Percentiles rank a stretch among this genome's conserved stretches.
phyloP scores from a whole-genome alignment of 169 alveolate genomes.

The Cryptosporidium ryanae region DNA sequence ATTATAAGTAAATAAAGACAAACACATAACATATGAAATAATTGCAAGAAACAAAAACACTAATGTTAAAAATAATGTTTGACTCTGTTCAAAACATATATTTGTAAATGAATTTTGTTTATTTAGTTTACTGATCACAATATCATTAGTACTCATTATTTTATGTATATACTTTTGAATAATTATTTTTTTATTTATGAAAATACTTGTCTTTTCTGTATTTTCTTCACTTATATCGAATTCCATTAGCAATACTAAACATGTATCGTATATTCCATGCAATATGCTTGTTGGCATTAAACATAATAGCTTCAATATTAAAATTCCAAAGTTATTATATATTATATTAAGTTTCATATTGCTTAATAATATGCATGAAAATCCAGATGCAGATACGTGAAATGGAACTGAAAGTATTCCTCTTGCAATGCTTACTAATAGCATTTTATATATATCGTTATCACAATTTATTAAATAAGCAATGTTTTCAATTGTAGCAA shows the following conservation, averaged over 20 bases:
- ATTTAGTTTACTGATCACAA: not conserved
- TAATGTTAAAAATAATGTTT: not conserved
- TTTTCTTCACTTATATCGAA: not conserved
- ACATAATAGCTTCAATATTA: not conserved
- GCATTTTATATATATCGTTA: not conserved
- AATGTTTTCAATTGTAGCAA: conserved; percentile 58
- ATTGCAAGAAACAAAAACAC: conserved; percentile 1
- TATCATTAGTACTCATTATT: not conserved
- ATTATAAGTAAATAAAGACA: conserved; percentile 4
- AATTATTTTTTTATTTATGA: not conserved
- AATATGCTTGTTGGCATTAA: conserved; percentile 27
- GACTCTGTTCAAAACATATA: not conserved
- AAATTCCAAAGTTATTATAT: not conserved
- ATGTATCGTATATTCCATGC: conserved; percentile 66
- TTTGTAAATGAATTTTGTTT: not conserved
- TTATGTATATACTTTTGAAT: not conserved
- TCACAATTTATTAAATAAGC: conserved; percentile 25
- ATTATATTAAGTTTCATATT: not conserved
- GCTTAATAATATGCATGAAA: conserved; percentile 32
- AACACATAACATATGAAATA: conserved; percentile 8
- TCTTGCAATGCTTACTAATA: conserved; percentile 31
- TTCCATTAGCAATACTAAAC: not conserved
- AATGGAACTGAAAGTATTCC: conserved; percentile 53
- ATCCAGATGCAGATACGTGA: conserved; percentile 64
- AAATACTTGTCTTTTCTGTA: not conserved